Conservation (phyloP, 352 stramenopile species). For the Phytopythium delawarense region DNA sequence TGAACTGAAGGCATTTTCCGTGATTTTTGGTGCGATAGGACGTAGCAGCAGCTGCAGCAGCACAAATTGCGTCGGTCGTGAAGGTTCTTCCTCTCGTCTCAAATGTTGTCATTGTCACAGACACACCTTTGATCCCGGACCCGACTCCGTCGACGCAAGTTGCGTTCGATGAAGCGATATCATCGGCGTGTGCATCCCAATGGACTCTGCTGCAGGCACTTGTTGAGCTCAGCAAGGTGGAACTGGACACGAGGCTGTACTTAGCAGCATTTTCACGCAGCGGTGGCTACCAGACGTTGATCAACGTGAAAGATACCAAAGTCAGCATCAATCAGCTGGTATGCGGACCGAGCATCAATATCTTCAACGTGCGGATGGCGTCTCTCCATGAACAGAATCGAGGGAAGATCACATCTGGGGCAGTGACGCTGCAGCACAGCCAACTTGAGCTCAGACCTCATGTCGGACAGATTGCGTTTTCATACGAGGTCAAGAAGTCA, state of each 20-base stretch:
- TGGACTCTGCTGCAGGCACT: constrained; percentile 21
- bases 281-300: constrained; percentile 13
- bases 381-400: constrained; percentile 1
- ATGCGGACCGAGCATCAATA: constrained; percentile 25
- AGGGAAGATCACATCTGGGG: constrained; percentile 1
- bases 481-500: neutral
- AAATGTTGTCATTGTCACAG: neutral
- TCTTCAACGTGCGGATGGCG: neutral
- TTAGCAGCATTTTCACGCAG: constrained; percentile 17
- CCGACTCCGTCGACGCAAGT: neutral
- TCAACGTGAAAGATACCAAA: constrained; percentile 35
- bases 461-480: neutral
- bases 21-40: neutral
- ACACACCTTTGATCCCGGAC: neutral
- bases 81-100: neutral
- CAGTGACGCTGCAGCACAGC: neutral
- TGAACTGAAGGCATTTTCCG: neutral
- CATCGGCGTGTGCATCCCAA: neutral
- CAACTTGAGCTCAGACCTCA: neutral
- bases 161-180: neutral
- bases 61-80: neutral
- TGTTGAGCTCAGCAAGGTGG: constrained; percentile 24
- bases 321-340: constrained; percentile 33
- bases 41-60: neutral
- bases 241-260: constrained; percentile 14